Evolutionary conservation across 768 basidiomycete species (phyloP).

Genomic region (Coprinopsis strossmayeri): DNA sequence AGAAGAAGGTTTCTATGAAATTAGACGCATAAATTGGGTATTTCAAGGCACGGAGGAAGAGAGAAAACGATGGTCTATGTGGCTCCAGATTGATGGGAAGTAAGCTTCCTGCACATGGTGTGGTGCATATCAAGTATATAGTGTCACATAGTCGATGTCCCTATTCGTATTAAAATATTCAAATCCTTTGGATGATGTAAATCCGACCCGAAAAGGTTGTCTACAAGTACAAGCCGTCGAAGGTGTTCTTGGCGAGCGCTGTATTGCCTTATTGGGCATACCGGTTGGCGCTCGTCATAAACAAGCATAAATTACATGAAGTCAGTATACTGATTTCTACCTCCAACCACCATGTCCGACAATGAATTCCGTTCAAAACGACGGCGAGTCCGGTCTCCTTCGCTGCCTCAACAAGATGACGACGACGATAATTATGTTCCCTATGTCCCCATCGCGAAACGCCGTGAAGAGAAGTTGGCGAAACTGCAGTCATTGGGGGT

Average conservation of each 20-base stretch:
- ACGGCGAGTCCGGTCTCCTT: conserved; percentile 48
- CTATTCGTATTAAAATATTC: neutral
- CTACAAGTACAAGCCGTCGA: neutral
- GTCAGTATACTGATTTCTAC: neutral
- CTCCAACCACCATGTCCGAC: neutral
- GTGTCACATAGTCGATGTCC: neutral
- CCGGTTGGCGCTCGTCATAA: too few relatives aligned
- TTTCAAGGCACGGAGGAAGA: conserved; percentile 77
- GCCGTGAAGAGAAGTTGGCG: conserved; percentile 74
- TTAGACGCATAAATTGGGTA: conserved; percentile 73
- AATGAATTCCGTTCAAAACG: conserved; percentile 30
- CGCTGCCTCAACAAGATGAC: conserved; percentile 57
- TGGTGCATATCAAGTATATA: neutral
- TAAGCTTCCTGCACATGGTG: conserved; percentile 16
- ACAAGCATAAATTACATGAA: neutral
- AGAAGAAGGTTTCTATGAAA: conserved; percentile 71
- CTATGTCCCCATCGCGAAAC: conserved; percentile 83
- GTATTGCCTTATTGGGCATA: too few relatives aligned
- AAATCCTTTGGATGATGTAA: neutral
- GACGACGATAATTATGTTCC: conserved; percentile 68
- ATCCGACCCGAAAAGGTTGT: neutral
- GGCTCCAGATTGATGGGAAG: conserved; percentile 76
- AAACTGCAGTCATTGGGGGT: conserved; percentile 62
- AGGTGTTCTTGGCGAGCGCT: neutral
- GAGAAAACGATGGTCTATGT: conserved; percentile 69